phyloP scores from a whole-genome alignment of 176 grass and related monocot species.

The Thalia dealbata region DNA sequence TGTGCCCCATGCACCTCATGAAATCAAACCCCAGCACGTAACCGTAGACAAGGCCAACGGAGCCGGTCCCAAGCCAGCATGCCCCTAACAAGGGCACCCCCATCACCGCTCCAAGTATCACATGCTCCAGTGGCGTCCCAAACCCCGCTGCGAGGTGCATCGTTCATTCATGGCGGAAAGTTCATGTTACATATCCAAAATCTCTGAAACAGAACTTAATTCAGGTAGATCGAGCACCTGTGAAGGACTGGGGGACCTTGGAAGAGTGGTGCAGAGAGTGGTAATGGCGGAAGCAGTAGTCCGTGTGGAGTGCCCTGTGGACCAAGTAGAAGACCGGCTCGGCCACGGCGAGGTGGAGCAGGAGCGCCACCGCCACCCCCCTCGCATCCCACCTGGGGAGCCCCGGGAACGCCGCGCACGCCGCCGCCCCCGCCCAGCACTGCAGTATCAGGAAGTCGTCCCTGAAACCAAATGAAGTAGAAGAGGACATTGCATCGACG shows the following conservation, averaged over 20 bases:
- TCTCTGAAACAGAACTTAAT: too few species aligned
- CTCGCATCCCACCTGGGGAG: slow-evolving; percentile 5
- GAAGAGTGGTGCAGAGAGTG: slow-evolving; percentile 9
- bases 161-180: too few species aligned
- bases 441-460: slow-evolving; percentile 87
- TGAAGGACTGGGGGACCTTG: slow-evolving; percentile 7
- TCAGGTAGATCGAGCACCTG: neutral
- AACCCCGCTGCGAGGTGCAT: neutral
- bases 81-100: neutral
- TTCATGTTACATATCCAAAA: too few species aligned
- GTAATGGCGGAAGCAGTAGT: slow-evolving; percentile 1
- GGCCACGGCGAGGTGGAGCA: neutral
- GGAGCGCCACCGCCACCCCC: neutral
- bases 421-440: slow-evolving; percentile 37
- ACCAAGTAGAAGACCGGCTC: slow-evolving; percentile 11
- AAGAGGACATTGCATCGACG: too few species aligned
- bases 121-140: slow-evolving; percentile 9
- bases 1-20: slow-evolving; percentile 18
- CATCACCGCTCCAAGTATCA: neutral
- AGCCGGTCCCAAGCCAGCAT: neutral
- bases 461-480: slow-evolving; percentile 23
- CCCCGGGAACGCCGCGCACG: slow-evolving; percentile 25
- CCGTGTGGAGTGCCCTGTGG: neutral
- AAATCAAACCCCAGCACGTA: slow-evolving; percentile 1
- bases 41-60: neutral